phyloP scores from a whole-genome alignment of 176 grass and related monocot species.

The Cocos nucifera region DNA sequence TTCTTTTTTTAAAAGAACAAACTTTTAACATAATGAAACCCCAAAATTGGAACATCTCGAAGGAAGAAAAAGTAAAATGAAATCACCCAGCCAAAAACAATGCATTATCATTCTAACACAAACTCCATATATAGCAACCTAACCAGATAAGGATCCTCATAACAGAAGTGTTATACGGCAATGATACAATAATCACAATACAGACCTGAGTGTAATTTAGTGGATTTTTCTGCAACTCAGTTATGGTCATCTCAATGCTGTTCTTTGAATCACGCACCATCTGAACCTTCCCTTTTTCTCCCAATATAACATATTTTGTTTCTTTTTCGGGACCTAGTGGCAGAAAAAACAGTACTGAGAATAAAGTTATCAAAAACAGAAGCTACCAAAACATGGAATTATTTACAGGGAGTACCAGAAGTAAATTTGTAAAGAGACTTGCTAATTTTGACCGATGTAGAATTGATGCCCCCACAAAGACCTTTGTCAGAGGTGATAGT shows the following conservation, averaged over 20 bases:
- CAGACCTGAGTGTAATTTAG: constrained; percentile 87
- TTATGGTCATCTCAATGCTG: constrained; percentile 48
- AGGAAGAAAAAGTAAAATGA: too few relatives aligned
- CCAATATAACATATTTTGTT: constrained; percentile 76
- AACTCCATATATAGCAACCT: too few relatives aligned
- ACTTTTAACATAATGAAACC: too few relatives aligned
- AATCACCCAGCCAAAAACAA: too few relatives aligned
- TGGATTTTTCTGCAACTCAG: constrained; percentile 85
- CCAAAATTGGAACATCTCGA: too few relatives aligned
- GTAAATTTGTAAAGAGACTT: constrained; percentile 74
- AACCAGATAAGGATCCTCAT: too few relatives aligned
- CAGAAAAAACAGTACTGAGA: constrained; percentile 3
- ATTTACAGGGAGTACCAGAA: constrained; percentile 42
- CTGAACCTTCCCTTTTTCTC: constrained; percentile 95
- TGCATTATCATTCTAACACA: too few relatives aligned
- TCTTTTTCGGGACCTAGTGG: constrained; percentile 77
- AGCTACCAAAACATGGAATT: not conserved
- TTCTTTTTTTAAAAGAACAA: too few relatives aligned
- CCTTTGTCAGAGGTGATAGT: constrained; percentile 87
- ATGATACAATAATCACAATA: not conserved
- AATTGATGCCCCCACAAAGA: constrained; percentile 94
- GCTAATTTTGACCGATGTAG: constrained; percentile 92
- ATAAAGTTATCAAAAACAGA: constrained; percentile 9
- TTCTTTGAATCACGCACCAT: constrained; percentile 63
- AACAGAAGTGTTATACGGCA: too few relatives aligned